Conservation (phyloP, 257 asterid genomes). For the Solanum lignicaule region DNA sequence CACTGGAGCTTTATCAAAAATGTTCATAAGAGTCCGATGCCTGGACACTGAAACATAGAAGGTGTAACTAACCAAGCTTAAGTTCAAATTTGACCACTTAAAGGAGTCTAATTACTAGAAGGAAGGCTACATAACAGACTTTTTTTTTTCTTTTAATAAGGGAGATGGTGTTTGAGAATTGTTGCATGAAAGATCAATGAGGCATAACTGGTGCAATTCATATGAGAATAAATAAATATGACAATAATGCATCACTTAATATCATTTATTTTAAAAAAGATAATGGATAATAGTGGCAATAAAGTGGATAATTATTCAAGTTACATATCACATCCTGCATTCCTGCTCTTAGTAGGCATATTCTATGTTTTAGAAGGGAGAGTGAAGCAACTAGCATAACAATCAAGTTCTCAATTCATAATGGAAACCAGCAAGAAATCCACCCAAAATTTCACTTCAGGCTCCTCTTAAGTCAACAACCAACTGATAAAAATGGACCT, state of each 20-base stretch:
- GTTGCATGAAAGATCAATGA: not conserved
- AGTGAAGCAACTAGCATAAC: not conserved
- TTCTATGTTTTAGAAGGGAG: not conserved
- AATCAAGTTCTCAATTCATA: not conserved
- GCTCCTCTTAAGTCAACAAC: not conserved
- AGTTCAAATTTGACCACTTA: not conserved
- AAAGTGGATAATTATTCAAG: not conserved
- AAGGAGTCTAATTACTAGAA: not conserved
- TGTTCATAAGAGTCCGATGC: conserved; percentile 73
- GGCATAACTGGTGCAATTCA: not conserved
- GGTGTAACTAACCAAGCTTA: not conserved
- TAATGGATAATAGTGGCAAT: not conserved
- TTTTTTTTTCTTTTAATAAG: not conserved
- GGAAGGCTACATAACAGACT: not conserved
- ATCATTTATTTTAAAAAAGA: not conserved
- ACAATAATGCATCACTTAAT: not conserved
- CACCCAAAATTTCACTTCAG: not conserved
- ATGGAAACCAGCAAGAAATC: not conserved
- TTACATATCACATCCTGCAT: not conserved
- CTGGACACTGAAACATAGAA: conserved; percentile 48
- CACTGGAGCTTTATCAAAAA: conserved; percentile 56
- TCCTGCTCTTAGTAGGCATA: not conserved
- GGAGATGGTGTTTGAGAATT: not conserved
- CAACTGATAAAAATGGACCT: not conserved
- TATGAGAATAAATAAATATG: not conserved